Conservation (phyloP, 768 basidiomycete genomes). For the Mycena latifolia region DNA sequence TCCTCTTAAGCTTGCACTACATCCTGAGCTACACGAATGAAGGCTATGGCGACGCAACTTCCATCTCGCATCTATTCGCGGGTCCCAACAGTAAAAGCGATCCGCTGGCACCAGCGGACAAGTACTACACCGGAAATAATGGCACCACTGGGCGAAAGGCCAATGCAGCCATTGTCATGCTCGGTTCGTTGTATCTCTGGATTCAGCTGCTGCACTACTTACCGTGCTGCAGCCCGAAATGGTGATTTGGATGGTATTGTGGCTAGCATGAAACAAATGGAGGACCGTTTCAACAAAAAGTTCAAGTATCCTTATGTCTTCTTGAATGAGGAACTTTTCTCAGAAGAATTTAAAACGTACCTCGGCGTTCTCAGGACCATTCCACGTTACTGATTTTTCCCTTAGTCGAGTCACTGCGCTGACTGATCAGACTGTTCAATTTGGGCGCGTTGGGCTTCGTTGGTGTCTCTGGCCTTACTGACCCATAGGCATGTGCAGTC, state of each 20-base stretch:
- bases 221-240: constrained; percentile 62
- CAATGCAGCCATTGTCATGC: constrained; percentile 86
- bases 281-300: constrained; percentile 92
- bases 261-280: constrained; percentile 80
- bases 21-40: constrained; percentile 75
- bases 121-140: no score
- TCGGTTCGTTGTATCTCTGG: constrained; percentile 58
- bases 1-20: constrained; percentile 69
- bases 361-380: constrained; percentile 28
- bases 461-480: no score
- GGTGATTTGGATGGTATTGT: constrained; percentile 69
- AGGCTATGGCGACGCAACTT: constrained; percentile 70
- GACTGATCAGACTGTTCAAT: no score
- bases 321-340: constrained; percentile 85
- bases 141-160: constrained; percentile 65
- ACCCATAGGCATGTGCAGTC: constrained; percentile 72
- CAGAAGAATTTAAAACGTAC: constrained; percentile 77
- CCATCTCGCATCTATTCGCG: constrained; percentile 53
- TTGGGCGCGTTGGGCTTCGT: no score
- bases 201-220: background rate
- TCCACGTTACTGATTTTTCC: constrained; percentile 11
- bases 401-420: constrained; percentile 57
- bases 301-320: constrained; percentile 90
- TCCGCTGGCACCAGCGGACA: constrained; percentile 55
- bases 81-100: constrained; percentile 49